Conservation (phyloP, 139 green algal species). For the Pleodorina starrii region DNA sequence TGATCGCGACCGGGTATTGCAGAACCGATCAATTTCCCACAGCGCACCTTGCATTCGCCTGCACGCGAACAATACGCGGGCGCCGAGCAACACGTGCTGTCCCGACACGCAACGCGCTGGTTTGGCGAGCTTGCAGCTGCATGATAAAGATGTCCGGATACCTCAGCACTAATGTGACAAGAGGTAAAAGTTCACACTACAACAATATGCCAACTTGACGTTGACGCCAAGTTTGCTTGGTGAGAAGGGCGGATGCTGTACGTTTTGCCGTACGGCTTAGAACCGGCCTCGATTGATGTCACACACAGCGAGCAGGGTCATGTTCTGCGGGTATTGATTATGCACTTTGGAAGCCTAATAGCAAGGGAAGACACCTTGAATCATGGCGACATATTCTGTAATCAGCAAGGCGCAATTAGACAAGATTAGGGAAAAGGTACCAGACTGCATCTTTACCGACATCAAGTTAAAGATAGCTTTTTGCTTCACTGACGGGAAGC, state of each 20-base stretch:
- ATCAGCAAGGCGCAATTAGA: slow-evolving; percentile 62
- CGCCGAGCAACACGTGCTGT: slow-evolving; percentile 9
- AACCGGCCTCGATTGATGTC: no score
- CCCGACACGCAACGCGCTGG: neutral
- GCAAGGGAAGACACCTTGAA: no score
- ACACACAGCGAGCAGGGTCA: neutral
- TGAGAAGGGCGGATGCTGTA: no score
- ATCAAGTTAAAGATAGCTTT: neutral
- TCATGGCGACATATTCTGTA: slow-evolving; percentile 53
- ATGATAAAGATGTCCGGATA: neutral
- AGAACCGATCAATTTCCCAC: no score
- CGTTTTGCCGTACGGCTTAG: slow-evolving; percentile 13
- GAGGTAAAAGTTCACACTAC: no score
- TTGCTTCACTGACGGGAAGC: neutral
- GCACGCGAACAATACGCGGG: neutral
- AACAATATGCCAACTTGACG: no score
- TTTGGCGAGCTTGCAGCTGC: neutral
- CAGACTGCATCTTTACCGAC: neutral
- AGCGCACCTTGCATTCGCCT: neutral
- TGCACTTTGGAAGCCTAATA: neutral
- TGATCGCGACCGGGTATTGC: no score
- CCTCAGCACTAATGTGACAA: no score
- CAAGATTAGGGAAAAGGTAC: slow-evolving; percentile 63
- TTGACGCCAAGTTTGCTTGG: no score
- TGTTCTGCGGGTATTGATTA: neutral